A percentile compares a stretch with the other conserved stretches of the same genome.
Conservation (phyloP, 345 rosid genomes). For the Ailanthus altissimus region DNA sequence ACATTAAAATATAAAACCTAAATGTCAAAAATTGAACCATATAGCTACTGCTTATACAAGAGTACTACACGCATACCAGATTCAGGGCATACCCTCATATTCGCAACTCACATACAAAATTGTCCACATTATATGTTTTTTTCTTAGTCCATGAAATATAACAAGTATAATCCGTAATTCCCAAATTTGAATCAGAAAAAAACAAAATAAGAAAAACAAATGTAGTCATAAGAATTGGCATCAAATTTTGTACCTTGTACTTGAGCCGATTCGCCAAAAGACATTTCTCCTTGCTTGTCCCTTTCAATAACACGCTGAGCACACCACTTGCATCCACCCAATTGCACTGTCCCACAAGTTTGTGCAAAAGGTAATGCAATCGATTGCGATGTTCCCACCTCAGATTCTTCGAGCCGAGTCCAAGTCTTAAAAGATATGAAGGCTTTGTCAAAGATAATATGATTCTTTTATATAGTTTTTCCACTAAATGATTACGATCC, state of each 20-base stretch:
- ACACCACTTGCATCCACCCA: slow-evolving; percentile 76
- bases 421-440: slow-evolving; percentile 44
- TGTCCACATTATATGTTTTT: neutral
- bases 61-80: neutral
- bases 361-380: slow-evolving; percentile 40
- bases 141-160: neutral
- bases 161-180: neutral
- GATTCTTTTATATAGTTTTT: slow-evolving; percentile 38
- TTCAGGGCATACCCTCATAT: neutral
- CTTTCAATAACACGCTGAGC: slow-evolving; percentile 58
- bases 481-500: neutral
- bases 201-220: slow-evolving; percentile 1
- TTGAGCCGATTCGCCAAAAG: slow-evolving; percentile 58
- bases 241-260: slow-evolving; percentile 46
- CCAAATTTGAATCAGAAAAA: neutral
- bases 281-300: slow-evolving; percentile 43
- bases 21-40: slow-evolving; percentile 4
- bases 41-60: neutral
- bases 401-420: slow-evolving; percentile 28
- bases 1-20: neutral
- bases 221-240: neutral
- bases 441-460: slow-evolving; percentile 49
- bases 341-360: slow-evolving; percentile 51
- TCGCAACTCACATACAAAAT: neutral
- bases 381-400: slow-evolving; percentile 45